A percentile compares a stretch with the other conserved stretches of the same genome.
phyloP scores from a whole-genome alignment of 192 early-diverging fungal genomes.

The Backusella westeae region DNA sequence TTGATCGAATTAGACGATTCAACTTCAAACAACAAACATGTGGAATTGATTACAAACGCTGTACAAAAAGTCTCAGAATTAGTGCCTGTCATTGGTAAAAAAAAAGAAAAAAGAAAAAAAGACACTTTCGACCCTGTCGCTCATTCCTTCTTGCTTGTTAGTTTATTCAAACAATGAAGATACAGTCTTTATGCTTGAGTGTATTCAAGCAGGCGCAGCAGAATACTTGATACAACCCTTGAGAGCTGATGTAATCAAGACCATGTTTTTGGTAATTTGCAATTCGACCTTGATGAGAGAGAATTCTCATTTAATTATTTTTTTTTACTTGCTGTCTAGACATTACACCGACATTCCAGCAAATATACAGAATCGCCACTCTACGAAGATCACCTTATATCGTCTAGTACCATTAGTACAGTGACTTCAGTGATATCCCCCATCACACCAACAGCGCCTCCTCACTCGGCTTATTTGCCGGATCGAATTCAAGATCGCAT shows the following conservation, averaged over 20 bases:
- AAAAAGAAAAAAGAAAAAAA: neutral
- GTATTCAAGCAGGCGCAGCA: conserved; percentile 32
- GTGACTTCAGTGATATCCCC: conserved; percentile 10
- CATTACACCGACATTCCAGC: neutral
- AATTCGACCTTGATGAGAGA: neutral
- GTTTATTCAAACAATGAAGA: conserved; percentile 21
- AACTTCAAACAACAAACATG: neutral
- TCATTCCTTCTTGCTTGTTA: neutral
- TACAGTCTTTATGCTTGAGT: conserved; percentile 31
- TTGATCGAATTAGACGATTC: conserved; percentile 12
- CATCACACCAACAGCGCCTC: neutral
- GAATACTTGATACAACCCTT: conserved; percentile 34
- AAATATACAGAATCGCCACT: conserved; percentile 9
- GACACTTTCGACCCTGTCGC: neutral
- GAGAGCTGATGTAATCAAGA: conserved; percentile 30
- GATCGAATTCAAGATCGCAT: conserved; percentile 2
- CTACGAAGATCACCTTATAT: conserved; percentile 6
- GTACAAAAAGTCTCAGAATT: neutral
- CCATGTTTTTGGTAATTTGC: conserved; percentile 30
- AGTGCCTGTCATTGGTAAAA: conserved; percentile 14
- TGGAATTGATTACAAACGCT: conserved; percentile 8
- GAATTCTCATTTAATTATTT: neutral
- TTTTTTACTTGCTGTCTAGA: neutral
- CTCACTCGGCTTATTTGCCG: conserved; percentile 9
- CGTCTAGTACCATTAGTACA: conserved; percentile 16